Percentiles rank a stretch among this genome's conserved stretches.
phyloP scores from a whole-genome alignment of 305 asterid species.

The Solanum aculeatissimum region DNA sequence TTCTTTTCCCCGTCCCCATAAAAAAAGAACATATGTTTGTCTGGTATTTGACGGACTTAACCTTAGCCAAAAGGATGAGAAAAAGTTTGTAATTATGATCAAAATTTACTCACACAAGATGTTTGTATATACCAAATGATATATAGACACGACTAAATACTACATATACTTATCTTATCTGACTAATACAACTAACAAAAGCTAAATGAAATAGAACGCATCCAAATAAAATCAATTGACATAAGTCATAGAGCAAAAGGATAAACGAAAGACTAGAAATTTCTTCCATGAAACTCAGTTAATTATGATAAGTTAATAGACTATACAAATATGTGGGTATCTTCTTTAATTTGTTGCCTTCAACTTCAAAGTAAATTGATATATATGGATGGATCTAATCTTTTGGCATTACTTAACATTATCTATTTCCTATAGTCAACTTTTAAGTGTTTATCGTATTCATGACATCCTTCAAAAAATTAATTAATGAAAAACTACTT shows the following conservation, averaged over 20 bases:
- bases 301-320: neutral
- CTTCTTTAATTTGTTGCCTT: no score
- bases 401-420: neutral
- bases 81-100: no score
- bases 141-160: neutral
- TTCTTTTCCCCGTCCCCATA: no score
- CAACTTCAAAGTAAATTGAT: no score
- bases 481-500: neutral
- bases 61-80: no score
- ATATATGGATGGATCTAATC: neutral
- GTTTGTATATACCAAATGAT: neutral
- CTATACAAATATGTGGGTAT: no score
- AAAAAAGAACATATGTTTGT: no score
- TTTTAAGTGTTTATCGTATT: neutral
- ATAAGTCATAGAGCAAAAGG: neutral
- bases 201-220: neutral
- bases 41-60: no score
- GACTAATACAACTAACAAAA: neutral
- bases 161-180: neutral
- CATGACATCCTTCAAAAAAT: neutral
- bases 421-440: neutral
- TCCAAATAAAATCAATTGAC: neutral
- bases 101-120: neutral
- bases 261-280: neutral
- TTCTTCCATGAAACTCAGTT: neutral